Evolutionary conservation across 2,329 filamentous ascomycete species (phyloP), one percentile per base, ranked within the genome.

Genomic region (Cryphonectria carpinicola): DNA sequence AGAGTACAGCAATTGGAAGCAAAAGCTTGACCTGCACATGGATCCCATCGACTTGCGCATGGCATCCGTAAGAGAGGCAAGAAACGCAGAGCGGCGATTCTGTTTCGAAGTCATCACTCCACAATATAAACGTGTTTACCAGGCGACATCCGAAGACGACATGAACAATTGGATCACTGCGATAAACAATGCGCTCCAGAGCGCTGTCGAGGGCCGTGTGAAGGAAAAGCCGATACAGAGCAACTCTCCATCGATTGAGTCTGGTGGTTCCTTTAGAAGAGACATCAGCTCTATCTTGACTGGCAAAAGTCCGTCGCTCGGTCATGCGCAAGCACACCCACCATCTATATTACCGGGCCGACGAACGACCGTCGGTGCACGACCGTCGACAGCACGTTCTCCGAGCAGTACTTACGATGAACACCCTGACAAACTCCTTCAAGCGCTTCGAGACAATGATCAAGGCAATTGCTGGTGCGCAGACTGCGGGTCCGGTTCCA

Each of bases 1-100:
- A 1, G 96, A 99, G 79, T 99, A 99, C 81, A 97, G 95, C 79
- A 98, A 99, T 80, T 99, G 96, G 96, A 99, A 99, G 82, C 94
- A 99, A 79, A 95, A 90, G 79, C 88, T 99, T 35, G 96, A 99
- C 80, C 85, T 98, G 37, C 97, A 99, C 79, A 98, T 97, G 90
- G 96, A 98, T 1, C 96, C 96, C 0, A 98, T 99, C 74, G 97
- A 99, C 80, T 85, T 99, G 62, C 92, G 96, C 49, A 96, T 98
- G 90, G 96, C 96, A 13, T 98, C 96, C 22, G 97, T 99, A 22
- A 90, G 96, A 70, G 96, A 99, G 82, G 95, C 97, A 56, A 91
- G 96, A 35, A 97, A 97, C 79, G 93, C 95, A 1, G 97, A 99
- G 77, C 89, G 96, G 37, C 90, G 96, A 6, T 99, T 99, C 81